Base-by-base conservation (phyloP, 148 eudicot species). In the Nyssa sinensis region DNA sequence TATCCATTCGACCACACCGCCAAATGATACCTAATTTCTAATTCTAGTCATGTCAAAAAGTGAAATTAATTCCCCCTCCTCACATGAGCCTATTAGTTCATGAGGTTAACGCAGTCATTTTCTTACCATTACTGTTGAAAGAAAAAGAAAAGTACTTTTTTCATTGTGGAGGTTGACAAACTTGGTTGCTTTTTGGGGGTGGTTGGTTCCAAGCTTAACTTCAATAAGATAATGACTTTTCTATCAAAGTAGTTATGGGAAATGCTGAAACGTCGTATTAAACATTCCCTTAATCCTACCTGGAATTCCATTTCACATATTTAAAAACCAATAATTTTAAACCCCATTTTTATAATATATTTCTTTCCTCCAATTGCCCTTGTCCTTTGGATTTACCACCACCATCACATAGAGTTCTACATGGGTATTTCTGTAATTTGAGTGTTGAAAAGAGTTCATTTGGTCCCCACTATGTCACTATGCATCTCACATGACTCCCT, bases 141-240 rank as follows among this genome's bases (percentile, higher is more conserved):
- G 70, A 74, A 78, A 75, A 70, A 68, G 53, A 9, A 47, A 27
- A 47, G 8, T 10, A 7, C 13, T 16, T 58, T 66, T 74, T 49
- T 78, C 78, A 82, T 83, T 78, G 86, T 86, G 86, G 79, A 78
- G 79, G 81, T 81, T 78, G 84, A 81, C 76, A 78, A 83, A 62
- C 60, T 78, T 59, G 62, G 28, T 62, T 66, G 62, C 68, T 51
- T 70, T 63, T 78, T 75, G 71, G 77, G 83, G 76, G 82, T 81
- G 78, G 87, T 84, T 86, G 83, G 34, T 82, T 53, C 5, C 51
- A 23, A 57, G 74, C n/a, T n/a, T n/a, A n/a, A n/a, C n/a, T n/a
- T n/a, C n/a, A n/a, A n/a, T n/a, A n/a, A n/a, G n/a, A 80, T 57
- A 47, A 75, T 51, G 53, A 62, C 14, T 23, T 25, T 19, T 80